Evolutionary conservation across 345 rosid species (phyloP).

Genomic region (Clausena lansium): DNA sequence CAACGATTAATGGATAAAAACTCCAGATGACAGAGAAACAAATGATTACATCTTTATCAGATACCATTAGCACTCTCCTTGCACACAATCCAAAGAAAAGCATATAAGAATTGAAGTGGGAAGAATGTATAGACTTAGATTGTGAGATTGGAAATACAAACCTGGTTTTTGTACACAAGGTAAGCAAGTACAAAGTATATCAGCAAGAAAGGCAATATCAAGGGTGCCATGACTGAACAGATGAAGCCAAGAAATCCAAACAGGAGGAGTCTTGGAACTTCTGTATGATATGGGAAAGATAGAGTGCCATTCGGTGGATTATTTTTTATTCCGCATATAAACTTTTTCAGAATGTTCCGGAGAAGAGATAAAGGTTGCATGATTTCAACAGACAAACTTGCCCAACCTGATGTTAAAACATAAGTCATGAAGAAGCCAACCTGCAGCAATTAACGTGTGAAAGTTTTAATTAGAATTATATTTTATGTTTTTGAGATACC

Average conservation of each 20-base stretch:
- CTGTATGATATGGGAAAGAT: constrained; percentile 83
- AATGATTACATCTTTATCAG: not conserved
- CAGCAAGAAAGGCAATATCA: constrained; percentile 74
- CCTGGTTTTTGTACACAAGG: constrained; percentile 84
- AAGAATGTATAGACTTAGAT: not conserved
- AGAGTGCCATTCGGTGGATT: constrained; percentile 40
- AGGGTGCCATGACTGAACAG: constrained; percentile 78
- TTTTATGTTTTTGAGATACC: not conserved
- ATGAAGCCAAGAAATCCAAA: constrained; percentile 88
- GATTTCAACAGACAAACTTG: constrained; percentile 71
- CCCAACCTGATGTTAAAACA: constrained; percentile 87
- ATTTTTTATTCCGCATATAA: constrained; percentile 38
- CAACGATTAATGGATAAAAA: not conserved
- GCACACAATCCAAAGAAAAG: not conserved
- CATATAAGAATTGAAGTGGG: constrained; percentile 3
- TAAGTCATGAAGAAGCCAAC: constrained; percentile 92
- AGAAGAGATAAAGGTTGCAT: constrained; percentile 66
- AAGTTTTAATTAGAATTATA: constrained; percentile 14
- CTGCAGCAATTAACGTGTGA: constrained; percentile 43
- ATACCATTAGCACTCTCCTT: not conserved
- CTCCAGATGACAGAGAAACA: not conserved
- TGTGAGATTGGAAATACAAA: constrained; percentile 16
- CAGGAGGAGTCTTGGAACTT: constrained; percentile 74
- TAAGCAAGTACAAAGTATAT: constrained; percentile 67
- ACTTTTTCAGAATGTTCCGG: constrained; percentile 46